A percentile compares a stretch with the other conserved stretches of the same genome.
These are phyloP conservation scores for Ramaria sp. DNA, from an alignment of 768 basidiomycete species.

Conservation along the genomic window DNA sequence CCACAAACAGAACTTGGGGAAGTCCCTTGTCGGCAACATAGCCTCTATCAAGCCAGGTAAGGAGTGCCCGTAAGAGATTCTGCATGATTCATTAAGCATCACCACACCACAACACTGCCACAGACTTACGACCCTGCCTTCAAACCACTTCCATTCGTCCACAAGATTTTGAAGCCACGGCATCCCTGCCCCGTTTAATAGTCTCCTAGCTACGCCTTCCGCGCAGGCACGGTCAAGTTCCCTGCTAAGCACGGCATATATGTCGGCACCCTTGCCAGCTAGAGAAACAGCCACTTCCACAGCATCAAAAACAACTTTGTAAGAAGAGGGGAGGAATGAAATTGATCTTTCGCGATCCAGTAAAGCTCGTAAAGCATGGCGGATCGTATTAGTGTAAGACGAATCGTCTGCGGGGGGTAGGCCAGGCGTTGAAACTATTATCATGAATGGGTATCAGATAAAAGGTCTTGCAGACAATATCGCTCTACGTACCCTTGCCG, in stretches of 20 bases:
- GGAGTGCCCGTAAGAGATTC: constrained; percentile 48
- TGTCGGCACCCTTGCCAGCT: constrained; percentile 37
- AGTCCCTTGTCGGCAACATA: constrained; percentile 39
- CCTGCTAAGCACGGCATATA: constrained; percentile 47
- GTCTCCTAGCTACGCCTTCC: constrained; percentile 29
- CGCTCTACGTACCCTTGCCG: constrained; percentile 23
- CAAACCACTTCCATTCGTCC: constrained; percentile 49
- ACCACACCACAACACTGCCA: constrained; percentile 5
- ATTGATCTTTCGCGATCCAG: constrained; percentile 4
- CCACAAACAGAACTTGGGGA: constrained; percentile 35
- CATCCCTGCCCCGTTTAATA: constrained; percentile 21
- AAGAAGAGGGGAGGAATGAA: constrained; percentile 40
- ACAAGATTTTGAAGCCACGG: constrained; percentile 54
- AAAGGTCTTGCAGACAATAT: not conserved
- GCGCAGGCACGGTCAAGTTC: constrained; percentile 48
- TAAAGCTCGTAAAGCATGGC: not conserved
- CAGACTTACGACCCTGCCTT: constrained; percentile 47
- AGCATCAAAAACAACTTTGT: constrained; percentile 44
- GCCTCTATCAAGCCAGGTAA: constrained; percentile 63
- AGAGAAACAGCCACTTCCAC: constrained; percentile 13
- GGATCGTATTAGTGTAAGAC: not conserved
- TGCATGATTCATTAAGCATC: constrained; percentile 16
- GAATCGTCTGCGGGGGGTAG: not conserved
- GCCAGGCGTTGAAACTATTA: not conserved
- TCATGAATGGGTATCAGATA: not conserved